These are phyloP conservation scores for Cladosporium colombiae DNA, from an alignment of 2,329 filamentous ascomycete genomes.

Conservation along the genomic window DNA sequence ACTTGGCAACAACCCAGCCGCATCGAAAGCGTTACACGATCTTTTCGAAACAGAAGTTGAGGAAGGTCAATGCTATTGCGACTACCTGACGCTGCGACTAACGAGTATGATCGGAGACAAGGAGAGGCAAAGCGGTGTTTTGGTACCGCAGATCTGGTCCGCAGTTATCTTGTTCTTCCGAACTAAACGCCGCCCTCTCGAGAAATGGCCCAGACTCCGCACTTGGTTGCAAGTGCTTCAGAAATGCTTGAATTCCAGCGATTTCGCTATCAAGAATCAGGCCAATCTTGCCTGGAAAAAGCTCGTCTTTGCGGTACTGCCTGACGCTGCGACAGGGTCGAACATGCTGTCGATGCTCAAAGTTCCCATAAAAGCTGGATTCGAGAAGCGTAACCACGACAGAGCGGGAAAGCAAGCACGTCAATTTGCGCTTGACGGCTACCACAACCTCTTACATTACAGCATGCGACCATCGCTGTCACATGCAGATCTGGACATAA, in stretches of 20 bases:
- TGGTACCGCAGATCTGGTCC: conserved; percentile 88
- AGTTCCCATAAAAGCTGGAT: conserved; percentile 67
- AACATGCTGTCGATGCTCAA: conserved; percentile 64
- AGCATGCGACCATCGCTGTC: conserved; percentile 70
- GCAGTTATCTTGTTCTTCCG: conserved; percentile 77
- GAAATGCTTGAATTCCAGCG: conserved; percentile 77
- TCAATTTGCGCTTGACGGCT: conserved; percentile 67
- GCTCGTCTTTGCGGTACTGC: conserved; percentile 72
- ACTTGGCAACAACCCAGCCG: conserved; percentile 67
- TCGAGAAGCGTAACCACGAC: conserved; percentile 64
- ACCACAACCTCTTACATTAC: conserved; percentile 83
- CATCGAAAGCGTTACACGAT: conserved; percentile 67
- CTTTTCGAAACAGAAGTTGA: conserved; percentile 56
- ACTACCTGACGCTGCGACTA: conserved; percentile 68
- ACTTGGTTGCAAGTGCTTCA: conserved; percentile 80
- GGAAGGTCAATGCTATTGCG: conserved; percentile 64
- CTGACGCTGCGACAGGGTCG: conserved; percentile 58
- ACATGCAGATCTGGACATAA: conserved; percentile 66
- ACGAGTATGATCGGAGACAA: conserved; percentile 64
- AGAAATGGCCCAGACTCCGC: conserved; percentile 68
- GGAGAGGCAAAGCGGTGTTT: conserved; percentile 54
- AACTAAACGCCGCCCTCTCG: conserved; percentile 57
- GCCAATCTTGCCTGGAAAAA: conserved; percentile 85
- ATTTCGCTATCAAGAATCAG: conserved; percentile 69
- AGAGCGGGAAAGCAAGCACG: conserved; percentile 47